Evolutionary conservation across 1,284 basidiomycete genomes (phyloP).

Genomic region (Leccinum solheimii): DNA sequence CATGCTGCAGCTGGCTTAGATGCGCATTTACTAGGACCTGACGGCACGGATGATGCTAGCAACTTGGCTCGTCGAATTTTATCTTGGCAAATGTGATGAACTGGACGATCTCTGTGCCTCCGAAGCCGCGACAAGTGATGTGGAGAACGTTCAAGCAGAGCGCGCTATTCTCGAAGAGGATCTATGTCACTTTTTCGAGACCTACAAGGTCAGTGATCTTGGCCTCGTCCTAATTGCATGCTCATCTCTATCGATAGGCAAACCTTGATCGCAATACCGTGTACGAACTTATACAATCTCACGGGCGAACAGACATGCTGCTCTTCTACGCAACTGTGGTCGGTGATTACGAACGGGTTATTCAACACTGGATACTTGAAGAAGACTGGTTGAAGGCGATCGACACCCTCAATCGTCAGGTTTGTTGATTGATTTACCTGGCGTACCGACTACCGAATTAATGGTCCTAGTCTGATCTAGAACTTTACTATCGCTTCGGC

Average conservation of each 20-base stretch:
- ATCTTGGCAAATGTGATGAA: conserved; percentile 94
- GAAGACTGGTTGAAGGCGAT: conserved; percentile 93
- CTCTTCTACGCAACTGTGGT: conserved; percentile 86
- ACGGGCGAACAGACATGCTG: conserved; percentile 92
- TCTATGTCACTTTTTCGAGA: conserved; percentile 87
- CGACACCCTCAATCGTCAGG: conserved; percentile 84
- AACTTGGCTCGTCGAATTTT: conserved; percentile 98
- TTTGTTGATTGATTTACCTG: conserved; percentile 32
- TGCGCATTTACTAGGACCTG: conserved; percentile 58
- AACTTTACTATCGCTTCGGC: conserved; percentile 93
- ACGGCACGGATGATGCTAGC: conserved; percentile 98
- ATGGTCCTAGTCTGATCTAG: conserved; percentile 64
- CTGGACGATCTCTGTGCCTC: conserved; percentile 89
- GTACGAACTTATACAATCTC: conserved; percentile 91
- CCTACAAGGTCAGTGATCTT: conserved; percentile 69
- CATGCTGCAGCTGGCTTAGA: not conserved
- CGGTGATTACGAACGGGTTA: conserved; percentile 81
- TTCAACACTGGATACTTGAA: conserved; percentile 92
- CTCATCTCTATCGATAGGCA: conserved; percentile 43
- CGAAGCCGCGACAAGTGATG: conserved; percentile 82
- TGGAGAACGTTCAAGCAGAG: conserved; percentile 84
- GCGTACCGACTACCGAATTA: not conserved
- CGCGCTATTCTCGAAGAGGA: conserved; percentile 89
- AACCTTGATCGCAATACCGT: conserved; percentile 85
- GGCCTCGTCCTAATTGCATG: not conserved